phyloP scores from a whole-genome alignment of 2,329 filamentous ascomycete species.

The Cytospora piceae region DNA sequence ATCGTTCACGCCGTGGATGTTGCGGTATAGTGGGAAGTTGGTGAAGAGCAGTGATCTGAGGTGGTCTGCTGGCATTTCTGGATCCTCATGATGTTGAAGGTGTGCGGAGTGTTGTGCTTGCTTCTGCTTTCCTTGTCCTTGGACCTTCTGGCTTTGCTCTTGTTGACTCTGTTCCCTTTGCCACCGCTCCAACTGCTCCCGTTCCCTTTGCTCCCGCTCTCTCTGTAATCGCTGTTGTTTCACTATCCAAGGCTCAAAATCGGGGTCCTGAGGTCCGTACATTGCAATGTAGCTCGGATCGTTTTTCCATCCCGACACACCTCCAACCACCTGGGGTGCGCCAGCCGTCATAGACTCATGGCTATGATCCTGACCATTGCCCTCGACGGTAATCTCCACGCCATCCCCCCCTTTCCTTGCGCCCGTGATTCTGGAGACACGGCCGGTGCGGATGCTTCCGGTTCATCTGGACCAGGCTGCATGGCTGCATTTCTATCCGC shows the following conservation, averaged over 20 bases:
- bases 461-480: background rate
- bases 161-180: background rate
- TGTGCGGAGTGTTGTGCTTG: background rate
- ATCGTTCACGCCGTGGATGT: constrained; percentile 7
- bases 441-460: background rate
- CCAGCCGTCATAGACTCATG: background rate
- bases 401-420: background rate
- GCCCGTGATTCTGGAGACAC: background rate
- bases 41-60: background rate
- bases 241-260: background rate
- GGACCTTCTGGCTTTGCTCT: background rate
- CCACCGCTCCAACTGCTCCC: background rate
- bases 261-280: background rate
- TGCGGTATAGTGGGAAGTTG: constrained; percentile 15
- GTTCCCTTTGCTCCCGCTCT: background rate
- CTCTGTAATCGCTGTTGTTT: background rate
- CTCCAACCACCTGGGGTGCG: background rate
- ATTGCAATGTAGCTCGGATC: background rate
- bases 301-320: background rate
- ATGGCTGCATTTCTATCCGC: background rate
- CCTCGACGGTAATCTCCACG: background rate
- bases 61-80: background rate
- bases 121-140: background rate
- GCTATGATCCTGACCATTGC: background rate
- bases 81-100: background rate